Base-by-base conservation (phyloP, 495 filamentous ascomycete genomes). In the Penicillium steckii region DNA sequence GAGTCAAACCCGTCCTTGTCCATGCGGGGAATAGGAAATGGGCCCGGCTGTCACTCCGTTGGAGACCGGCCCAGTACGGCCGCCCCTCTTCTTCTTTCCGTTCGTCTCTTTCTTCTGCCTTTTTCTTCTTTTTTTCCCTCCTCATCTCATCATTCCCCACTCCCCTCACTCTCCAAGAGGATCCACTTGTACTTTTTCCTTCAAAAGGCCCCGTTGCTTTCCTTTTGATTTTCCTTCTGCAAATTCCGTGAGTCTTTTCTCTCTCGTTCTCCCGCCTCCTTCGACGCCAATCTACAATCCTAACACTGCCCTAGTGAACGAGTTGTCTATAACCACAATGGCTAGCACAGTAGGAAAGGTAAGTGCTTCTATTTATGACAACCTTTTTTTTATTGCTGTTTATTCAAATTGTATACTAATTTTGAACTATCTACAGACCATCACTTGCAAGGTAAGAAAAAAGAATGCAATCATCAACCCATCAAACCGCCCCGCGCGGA, bases 401-500 rank as follows among this genome's bases (percentile, higher is more conserved):
- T n/a, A n/a, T n/a, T n/a, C n/a, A 17, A n/a, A 48, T 44, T n/a
- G 17, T 18, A 41, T 35, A 37, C 52, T 49, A 37, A 55, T 27
- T 17, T 25, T 10, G 15, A 35, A 35, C 22, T 19, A 15, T 27
- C 30, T 29, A 24, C 42, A 89, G 86, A 88, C 84, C 30, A 90
- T 90, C 65, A 89, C 81, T 60, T 89, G 86, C 75, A 89, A 88
- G 78, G 86, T 82, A 70, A 62, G 56, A 50, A 25, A 61, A 65
- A 40, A 47, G 2, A 2, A 35, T 41, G 21, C 46, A 19, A 38
- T n/a, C n/a, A n/a, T n/a, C n/a, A n/a, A n/a, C n/a, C n/a, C n/a
- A 54, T 22, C 41, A 27, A 29, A 50, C 35, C 33, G 44, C 23
- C 27, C 52, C 37, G 33, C 22, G 19, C 37, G 37, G 29, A 59